Percentiles rank a stretch among this genome's conserved stretches.
Conservation (phyloP, 2,329 filamentous ascomycete genomes). For the Aspergillus terreus region DNA sequence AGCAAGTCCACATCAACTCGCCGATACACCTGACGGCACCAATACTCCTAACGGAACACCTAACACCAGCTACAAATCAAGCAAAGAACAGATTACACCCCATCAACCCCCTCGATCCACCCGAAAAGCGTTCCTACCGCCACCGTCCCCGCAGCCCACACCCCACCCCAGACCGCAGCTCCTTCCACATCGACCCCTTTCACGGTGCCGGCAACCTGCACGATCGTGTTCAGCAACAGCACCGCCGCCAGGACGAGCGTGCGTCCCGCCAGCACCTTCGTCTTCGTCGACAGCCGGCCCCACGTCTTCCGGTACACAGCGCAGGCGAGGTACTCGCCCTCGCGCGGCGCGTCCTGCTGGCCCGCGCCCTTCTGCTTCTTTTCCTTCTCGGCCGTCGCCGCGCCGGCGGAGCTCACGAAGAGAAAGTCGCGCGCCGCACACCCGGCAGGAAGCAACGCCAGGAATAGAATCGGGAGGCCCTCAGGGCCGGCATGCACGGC, state of each 20-base stretch:
- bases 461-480: constrained; percentile 39
- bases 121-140: constrained; percentile 29
- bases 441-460: constrained; percentile 64
- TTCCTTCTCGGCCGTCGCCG: constrained; percentile 39
- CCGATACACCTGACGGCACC: not conserved
- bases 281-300: constrained; percentile 59
- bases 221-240: constrained; percentile 53
- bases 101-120: constrained; percentile 40
- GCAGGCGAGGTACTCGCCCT: constrained; percentile 67
- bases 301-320: constrained; percentile 59
- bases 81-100: constrained; percentile 19
- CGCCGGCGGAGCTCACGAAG: constrained; percentile 57
- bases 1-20: not conserved
- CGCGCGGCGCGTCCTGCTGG: constrained; percentile 60
- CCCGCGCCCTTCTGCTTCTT: constrained; percentile 45
- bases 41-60: not conserved
- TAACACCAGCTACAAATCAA: not conserved
- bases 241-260: constrained; percentile 51
- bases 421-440: constrained; percentile 71
- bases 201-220: constrained; percentile 65
- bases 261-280: constrained; percentile 62
- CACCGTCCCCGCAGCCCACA: constrained; percentile 63
- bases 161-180: constrained; percentile 65
- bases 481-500: constrained; percentile 63
- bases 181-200: constrained; percentile 67